These are phyloP conservation scores for Colletotrichum gigasporum DNA, from an alignment of 2,329 filamentous ascomycete species.

Conservation along the genomic window DNA sequence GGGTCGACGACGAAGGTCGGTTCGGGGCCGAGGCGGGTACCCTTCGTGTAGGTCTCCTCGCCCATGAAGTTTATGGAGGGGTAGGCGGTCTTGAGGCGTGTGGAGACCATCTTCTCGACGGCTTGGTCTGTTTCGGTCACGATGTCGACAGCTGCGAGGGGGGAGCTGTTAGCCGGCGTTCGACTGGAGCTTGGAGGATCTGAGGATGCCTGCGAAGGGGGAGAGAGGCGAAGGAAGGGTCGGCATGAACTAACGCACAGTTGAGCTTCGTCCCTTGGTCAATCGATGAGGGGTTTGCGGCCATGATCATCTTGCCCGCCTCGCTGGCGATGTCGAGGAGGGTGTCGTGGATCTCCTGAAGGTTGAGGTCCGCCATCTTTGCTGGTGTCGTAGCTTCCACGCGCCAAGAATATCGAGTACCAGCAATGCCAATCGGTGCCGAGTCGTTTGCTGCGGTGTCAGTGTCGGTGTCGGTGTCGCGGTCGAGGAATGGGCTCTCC, in stretches of 20 bases:
- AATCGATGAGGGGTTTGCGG: constrained; percentile 67
- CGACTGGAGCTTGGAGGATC: no score
- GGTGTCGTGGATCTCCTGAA: constrained; percentile 70
- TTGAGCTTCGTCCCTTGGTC: constrained; percentile 71
- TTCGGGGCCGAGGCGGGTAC: constrained; percentile 66
- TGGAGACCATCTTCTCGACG: constrained; percentile 70
- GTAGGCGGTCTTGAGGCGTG: constrained; percentile 60
- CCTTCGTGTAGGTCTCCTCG: constrained; percentile 80
- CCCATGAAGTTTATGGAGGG: constrained; percentile 73
- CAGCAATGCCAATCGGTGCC: no score
- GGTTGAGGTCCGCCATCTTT: constrained; percentile 64
- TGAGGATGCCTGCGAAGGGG: not conserved
- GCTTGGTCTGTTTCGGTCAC: constrained; percentile 75
- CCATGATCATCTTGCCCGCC: constrained; percentile 72
- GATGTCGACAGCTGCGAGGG: constrained; percentile 67
- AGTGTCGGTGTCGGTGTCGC: no score
- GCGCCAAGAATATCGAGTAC: not conserved
- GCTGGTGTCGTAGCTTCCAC: not conserved
- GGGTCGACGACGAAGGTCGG: constrained; percentile 86
- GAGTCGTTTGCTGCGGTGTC: not conserved
- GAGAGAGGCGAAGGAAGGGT: not conserved
- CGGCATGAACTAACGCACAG: constrained; percentile 52
- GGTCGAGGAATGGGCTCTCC: not conserved
- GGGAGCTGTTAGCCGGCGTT: not conserved
- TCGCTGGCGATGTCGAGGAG: constrained; percentile 68